Conservation (phyloP, 164 flowering plant genomes). For the Echeveria elegans region DNA sequence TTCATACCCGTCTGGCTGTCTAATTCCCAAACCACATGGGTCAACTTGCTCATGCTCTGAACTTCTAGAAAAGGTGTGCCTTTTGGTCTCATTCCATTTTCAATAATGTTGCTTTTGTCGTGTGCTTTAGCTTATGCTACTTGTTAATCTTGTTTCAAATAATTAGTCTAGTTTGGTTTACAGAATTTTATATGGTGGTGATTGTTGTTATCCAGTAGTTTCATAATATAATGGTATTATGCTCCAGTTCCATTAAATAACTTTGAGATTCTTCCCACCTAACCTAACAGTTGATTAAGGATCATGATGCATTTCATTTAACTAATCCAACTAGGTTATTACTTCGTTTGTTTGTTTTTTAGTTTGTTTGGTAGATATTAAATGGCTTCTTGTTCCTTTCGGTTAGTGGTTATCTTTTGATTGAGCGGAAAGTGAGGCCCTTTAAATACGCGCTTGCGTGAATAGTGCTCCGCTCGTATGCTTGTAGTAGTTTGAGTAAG, state of each 20-base stretch:
- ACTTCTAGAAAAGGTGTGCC: constrained; percentile 1
- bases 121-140: constrained; percentile 1
- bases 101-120: neutral
- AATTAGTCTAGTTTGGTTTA: neutral
- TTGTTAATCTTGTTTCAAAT: neutral
- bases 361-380: neutral
- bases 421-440: constrained; percentile 4
- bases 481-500: neutral
- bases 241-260: neutral
- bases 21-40: neutral
- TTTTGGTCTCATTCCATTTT: constrained; percentile 3
- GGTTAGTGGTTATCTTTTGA: neutral
- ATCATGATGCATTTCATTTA: neutral
- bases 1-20: neutral
- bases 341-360: neutral
- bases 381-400: neutral
- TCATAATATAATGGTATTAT: neutral
- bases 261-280: constrained; percentile 1
- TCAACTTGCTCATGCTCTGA: constrained; percentile 5
- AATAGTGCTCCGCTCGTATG: neutral
- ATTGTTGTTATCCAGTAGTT: neutral
- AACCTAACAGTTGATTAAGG: constrained; percentile 3
- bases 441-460: neutral
- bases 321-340: neutral
- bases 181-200: neutral